Evolutionary conservation across 495 filamentous ascomycete genomes (phyloP).

Genomic region (Trichoderma asperelloides): DNA sequence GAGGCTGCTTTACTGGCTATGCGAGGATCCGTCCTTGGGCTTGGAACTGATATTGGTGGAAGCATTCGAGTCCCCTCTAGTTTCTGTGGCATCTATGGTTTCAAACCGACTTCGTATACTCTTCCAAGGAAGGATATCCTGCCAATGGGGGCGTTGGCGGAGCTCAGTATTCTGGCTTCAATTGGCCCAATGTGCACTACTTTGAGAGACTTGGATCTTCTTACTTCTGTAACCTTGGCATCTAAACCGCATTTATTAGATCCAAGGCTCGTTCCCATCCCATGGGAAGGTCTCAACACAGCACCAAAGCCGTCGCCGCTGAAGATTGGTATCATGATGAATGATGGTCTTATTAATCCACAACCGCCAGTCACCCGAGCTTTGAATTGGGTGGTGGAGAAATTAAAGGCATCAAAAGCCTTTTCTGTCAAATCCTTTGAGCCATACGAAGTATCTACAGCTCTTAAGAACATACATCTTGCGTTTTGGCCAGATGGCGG

Average conservation of each 20-base stretch:
- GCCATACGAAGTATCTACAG: slow-evolving; percentile 29
- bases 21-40: slow-evolving; percentile 32
- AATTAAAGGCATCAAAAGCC: slow-evolving; percentile 29
- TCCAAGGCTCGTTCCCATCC: slow-evolving; percentile 21
- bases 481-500: slow-evolving; percentile 53
- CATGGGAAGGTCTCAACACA: slow-evolving; percentile 36
- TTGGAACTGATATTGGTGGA: slow-evolving; percentile 67
- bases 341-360: slow-evolving; percentile 61
- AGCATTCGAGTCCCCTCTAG: slow-evolving; percentile 51
- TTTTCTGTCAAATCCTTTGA: slow-evolving; percentile 44
- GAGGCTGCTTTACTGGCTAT: slow-evolving; percentile 45
- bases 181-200: slow-evolving; percentile 22
- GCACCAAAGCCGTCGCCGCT: slow-evolving; percentile 33
- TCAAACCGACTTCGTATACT: slow-evolving; percentile 48
- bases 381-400: slow-evolving; percentile 45
- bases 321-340: slow-evolving; percentile 59
- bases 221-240: slow-evolving; percentile 22
- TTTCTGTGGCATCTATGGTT: slow-evolving; percentile 49
- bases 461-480: slow-evolving; percentile 34
- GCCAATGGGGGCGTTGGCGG: slow-evolving; percentile 16
- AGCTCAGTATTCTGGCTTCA: slow-evolving; percentile 23
- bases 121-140: slow-evolving; percentile 48
- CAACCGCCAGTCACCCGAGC: slow-evolving; percentile 62
- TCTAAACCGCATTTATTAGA: slow-evolving; percentile 20
- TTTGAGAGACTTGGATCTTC: slow-evolving; percentile 25